A percentile compares a stretch with the other conserved stretches of the same genome.
phyloP scores from a whole-genome alignment of 441 rosid species.

The Eruca vesicaria region DNA sequence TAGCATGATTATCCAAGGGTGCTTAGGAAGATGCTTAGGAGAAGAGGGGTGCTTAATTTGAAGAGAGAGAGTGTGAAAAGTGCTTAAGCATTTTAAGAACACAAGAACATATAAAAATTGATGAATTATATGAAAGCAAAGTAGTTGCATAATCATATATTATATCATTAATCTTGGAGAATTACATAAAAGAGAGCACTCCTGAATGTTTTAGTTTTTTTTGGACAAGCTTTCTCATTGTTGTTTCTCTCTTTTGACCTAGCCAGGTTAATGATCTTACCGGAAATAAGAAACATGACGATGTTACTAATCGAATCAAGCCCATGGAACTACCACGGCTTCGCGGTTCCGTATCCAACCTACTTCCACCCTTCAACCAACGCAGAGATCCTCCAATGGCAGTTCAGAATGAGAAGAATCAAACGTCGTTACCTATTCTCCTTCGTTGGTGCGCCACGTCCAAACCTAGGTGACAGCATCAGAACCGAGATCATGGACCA shows the following conservation, averaged over 20 bases:
- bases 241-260: slow-evolving; percentile 3
- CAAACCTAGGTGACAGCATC: slow-evolving; percentile 49
- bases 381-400: slow-evolving; percentile 58
- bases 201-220: slow-evolving; percentile 5
- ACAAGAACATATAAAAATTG: neutral
- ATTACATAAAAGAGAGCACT: neutral
- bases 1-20: no score
- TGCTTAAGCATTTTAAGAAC: no score
- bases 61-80: no score
- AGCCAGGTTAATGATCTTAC: slow-evolving; percentile 55
- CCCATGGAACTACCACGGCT: slow-evolving; percentile 63
- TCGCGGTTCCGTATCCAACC: slow-evolving; percentile 79
- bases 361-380: slow-evolving; percentile 80
- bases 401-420: slow-evolving; percentile 46
- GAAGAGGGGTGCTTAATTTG: no score
- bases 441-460: slow-evolving; percentile 67
- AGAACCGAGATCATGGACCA: slow-evolving; percentile 60
- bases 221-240: slow-evolving; percentile 13
- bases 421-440: slow-evolving; percentile 57
- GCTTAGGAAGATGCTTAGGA: no score
- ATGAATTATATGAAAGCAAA: neutral
- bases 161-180: neutral
- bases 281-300: slow-evolving; percentile 72
- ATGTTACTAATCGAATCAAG: slow-evolving; percentile 74
- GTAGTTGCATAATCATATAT: neutral